These are phyloP conservation scores for Neurospora africana DNA, from an alignment of 495 filamentous ascomycete species.

Conservation along the genomic window DNA sequence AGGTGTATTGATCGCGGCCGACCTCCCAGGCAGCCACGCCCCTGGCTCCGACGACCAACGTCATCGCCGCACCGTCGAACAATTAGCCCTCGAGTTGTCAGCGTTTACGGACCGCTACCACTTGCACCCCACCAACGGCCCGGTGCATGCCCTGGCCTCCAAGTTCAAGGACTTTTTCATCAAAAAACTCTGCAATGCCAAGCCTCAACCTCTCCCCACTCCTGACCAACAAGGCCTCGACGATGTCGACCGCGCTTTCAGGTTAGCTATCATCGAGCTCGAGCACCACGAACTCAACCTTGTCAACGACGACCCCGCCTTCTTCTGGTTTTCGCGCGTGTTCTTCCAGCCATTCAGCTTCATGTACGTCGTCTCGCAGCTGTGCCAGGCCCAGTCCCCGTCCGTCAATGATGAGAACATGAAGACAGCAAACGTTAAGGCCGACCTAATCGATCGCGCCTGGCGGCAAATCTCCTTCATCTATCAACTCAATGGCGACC, in stretches of 20 bases:
- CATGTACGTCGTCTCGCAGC: constrained; percentile 41
- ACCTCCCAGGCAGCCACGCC: constrained; percentile 7
- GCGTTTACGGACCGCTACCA: constrained; percentile 39
- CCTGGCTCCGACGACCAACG: constrained; percentile 27
- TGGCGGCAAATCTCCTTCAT: constrained; percentile 34
- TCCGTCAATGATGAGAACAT: neutral
- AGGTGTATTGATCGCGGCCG: constrained; percentile 31
- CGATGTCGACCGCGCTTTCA: constrained; percentile 35
- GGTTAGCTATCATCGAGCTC: constrained; percentile 28
- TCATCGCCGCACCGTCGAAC: constrained; percentile 40
- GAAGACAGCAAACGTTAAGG: constrained; percentile 15
- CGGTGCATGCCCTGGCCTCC: constrained; percentile 46
- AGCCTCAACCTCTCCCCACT: constrained; percentile 26
- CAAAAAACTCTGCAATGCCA: constrained; percentile 31
- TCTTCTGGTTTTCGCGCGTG: constrained; percentile 39
- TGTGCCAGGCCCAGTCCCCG: constrained; percentile 20
- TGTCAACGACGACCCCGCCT: constrained; percentile 25
- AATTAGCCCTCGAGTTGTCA: constrained; percentile 31
- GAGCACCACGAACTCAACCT: constrained; percentile 33
- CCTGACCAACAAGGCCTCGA: constrained; percentile 9
- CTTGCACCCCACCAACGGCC: constrained; percentile 49
- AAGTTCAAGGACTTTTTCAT: constrained; percentile 36
- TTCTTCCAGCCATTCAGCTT: constrained; percentile 45
- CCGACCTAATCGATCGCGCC: constrained; percentile 40
- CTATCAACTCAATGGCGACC: constrained; percentile 35